Evolutionary conservation across 345 rosid genomes (phyloP), one percentile per base, ranked within the genome.

Genomic region (Streptanthus diversifolius): DNA sequence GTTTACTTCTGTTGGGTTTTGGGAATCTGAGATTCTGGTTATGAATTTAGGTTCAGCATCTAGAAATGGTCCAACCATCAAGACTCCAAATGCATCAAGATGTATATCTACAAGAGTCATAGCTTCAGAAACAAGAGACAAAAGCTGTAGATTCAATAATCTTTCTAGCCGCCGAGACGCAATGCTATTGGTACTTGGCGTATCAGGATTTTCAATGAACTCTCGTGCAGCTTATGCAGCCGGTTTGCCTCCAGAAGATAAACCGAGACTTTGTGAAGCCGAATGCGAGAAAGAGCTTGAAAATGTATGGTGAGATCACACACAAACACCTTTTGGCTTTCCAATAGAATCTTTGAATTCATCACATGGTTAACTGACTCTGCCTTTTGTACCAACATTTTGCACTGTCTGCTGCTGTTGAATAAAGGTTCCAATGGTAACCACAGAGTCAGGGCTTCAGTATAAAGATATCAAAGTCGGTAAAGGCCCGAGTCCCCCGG

Each of bases 271-370:
- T 5, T 95, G 99, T 48, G 96, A 95, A 65, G 88, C 79, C 0
- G 57, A 77, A 17, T 89, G 96, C 40, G 96, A 82, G 83, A 95
- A 87, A 81, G 95, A 87, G 90, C 97, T 95, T 86, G 93, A 91
- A 95, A 95, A 95, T 85, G 97, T 88, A 89, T 84, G 97, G 97
- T 89, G 97, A 88, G 96, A 84, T 84, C 82, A 40, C 83, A 71
- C 70, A 43, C 63, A 41, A 51, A 71, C 78, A 63, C 81, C 79
- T 64, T 65, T 74, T 24, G 19, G 18, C 1, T 3, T 12, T 17
- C 25, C 33, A 0, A 5, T 52, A 25, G 5, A 25, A 52, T 27
- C 57, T 52, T 36, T 48, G 18, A 47, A n/a, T 43, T 49, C 29
- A 44, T 69, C 22, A 43, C 65, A 52, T 27, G 68, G 65, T 33